Percentiles rank a stretch among this genome's conserved stretches.
These are phyloP conservation scores for Clavaria fumosa DNA, from an alignment of 768 basidiomycete species.

Conservation along the genomic window DNA sequence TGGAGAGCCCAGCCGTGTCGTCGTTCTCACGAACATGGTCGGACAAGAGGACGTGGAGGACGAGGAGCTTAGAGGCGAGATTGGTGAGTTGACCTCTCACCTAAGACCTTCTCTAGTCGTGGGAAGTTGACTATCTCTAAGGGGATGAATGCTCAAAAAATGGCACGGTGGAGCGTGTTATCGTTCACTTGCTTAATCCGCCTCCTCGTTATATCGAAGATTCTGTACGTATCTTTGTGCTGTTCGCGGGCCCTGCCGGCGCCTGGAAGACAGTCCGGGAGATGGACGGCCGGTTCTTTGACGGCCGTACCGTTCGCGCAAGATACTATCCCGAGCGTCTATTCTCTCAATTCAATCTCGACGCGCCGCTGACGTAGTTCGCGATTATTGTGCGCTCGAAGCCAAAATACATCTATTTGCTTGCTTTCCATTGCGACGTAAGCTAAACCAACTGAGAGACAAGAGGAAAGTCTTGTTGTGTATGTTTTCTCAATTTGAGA, in stretches of 20 bases:
- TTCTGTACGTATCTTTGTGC: constrained; percentile 82
- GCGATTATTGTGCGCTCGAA: neutral
- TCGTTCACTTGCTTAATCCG: constrained; percentile 67
- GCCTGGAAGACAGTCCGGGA: constrained; percentile 95
- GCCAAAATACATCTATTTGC: neutral
- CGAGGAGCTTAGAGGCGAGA: constrained; percentile 73
- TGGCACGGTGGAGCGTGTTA: constrained; percentile 81
- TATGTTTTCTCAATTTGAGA: too few relatives aligned
- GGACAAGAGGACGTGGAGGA: constrained; percentile 71
- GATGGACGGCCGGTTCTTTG: constrained; percentile 86
- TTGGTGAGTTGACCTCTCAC: constrained; percentile 36
- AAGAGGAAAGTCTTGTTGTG: too few relatives aligned
- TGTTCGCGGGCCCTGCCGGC: constrained; percentile 81
- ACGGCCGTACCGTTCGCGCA: constrained; percentile 69
- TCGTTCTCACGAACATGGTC: constrained; percentile 86
- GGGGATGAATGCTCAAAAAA: constrained; percentile 88
- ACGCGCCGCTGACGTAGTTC: constrained; percentile 23
- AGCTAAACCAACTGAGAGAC: neutral
- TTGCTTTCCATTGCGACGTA: neutral
- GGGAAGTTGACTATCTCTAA: constrained; percentile 19
- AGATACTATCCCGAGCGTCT: constrained; percentile 58
- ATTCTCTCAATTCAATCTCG: constrained; percentile 37
- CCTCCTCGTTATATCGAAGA: constrained; percentile 51
- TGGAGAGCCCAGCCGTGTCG: constrained; percentile 81
- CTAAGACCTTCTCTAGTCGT: neutral